phyloP scores from a whole-genome alignment of 1,284 basidiomycete species.

The Moesziomyces sp. region DNA sequence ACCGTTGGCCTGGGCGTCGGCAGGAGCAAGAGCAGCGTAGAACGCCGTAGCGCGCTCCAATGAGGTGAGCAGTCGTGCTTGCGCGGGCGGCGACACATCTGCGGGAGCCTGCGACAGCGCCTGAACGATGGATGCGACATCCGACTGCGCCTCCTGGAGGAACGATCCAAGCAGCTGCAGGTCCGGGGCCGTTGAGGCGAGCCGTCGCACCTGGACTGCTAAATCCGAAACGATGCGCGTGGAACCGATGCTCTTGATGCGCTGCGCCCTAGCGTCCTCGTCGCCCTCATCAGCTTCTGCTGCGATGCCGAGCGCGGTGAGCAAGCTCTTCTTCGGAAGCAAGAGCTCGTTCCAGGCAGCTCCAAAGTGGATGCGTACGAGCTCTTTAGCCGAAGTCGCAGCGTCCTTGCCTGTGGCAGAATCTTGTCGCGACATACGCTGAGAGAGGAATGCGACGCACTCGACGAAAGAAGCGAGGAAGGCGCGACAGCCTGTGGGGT shows the following conservation, averaged over 20 bases:
- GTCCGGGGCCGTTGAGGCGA: conserved; percentile 13
- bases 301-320: conserved; percentile 67
- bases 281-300: conserved; percentile 25
- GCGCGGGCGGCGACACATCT: not conserved
- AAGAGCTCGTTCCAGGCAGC: conserved; percentile 41
- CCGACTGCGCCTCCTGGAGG: conserved; percentile 15
- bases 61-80: not conserved
- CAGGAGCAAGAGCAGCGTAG: conserved; percentile 30
- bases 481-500: conserved; percentile 67
- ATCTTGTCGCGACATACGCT: conserved; percentile 24
- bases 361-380: conserved; percentile 38
- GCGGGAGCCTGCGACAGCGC: conserved; percentile 7
- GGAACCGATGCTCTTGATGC: conserved; percentile 71
- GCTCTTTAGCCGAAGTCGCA: conserved; percentile 17
- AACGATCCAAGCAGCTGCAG: conserved; percentile 8
- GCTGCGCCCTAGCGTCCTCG: conserved; percentile 36
- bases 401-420: conserved; percentile 6
- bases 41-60: conserved; percentile 29
- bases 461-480: conserved; percentile 79
- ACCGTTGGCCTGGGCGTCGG: conserved; percentile 10
- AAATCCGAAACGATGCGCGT: conserved; percentile 73
- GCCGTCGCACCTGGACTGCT: conserved; percentile 29
- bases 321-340: conserved; percentile 17
- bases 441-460: conserved; percentile 73
- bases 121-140: conserved; percentile 11